Percentiles rank a stretch among this genome's conserved stretches.
phyloP scores from a whole-genome alignment of 305 asterid genomes.

The Lippia alba region DNA sequence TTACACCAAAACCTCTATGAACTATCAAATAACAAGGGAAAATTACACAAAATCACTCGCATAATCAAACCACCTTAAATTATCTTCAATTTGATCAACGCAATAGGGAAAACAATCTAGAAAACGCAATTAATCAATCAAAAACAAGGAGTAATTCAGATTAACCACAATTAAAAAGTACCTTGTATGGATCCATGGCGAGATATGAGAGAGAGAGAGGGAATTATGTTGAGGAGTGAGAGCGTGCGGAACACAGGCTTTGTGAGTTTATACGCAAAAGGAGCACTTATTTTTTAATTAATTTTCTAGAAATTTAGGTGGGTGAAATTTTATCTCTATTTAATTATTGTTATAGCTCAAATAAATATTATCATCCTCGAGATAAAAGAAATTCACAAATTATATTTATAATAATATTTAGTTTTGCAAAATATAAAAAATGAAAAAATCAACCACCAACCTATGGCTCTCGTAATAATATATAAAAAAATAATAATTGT shows the following conservation, averaged over 20 bases:
- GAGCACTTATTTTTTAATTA: no score
- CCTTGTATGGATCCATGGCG: slow-evolving; percentile 73
- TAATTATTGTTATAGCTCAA: slow-evolving; percentile 34
- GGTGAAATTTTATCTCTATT: slow-evolving; percentile 35
- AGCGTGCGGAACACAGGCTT: slow-evolving; percentile 27
- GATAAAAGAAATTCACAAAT: background rate
- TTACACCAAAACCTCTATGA: background rate
- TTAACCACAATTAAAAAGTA: slow-evolving; percentile 28
- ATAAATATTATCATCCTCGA: slow-evolving; percentile 26
- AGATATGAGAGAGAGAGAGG: slow-evolving; percentile 3
- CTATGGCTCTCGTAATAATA: no score
- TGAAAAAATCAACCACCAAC: no score
- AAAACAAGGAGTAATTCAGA: background rate
- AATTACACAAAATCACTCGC: background rate
- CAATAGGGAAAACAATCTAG: slow-evolving; percentile 1
- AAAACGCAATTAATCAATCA: slow-evolving; percentile 1
- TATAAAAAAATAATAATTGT: background rate
- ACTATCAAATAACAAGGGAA: background rate
- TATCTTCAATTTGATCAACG: background rate
- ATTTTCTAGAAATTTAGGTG: background rate
- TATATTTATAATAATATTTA: no score
- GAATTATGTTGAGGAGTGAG: slow-evolving; percentile 6
- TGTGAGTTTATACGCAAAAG: slow-evolving; percentile 15
- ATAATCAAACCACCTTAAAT: background rate
- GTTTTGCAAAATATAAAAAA: no score